Evolutionary conservation across 2,329 filamentous ascomycete genomes (phyloP).

Genomic region (Alternaria ventricosa): DNA sequence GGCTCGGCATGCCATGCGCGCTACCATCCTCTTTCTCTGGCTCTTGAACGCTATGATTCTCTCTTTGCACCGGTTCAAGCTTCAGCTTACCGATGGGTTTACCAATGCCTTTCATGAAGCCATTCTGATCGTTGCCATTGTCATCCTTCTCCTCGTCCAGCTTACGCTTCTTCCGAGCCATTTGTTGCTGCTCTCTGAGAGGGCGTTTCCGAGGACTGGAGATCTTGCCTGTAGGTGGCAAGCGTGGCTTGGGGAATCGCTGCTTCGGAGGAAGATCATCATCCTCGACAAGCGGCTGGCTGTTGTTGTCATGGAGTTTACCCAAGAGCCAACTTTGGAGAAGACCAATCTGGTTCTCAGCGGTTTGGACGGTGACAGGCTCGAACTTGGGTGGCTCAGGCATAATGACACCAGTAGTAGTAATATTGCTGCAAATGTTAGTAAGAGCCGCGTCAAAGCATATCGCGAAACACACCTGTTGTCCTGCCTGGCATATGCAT

Average conservation of each 20-base stretch:
- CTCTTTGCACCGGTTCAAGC: slow-evolving; percentile 61
- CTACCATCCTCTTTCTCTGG: slow-evolving; percentile 72
- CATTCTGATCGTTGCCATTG: slow-evolving; percentile 34
- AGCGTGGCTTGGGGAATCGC: slow-evolving; percentile 66
- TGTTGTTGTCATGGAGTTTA: slow-evolving; percentile 83
- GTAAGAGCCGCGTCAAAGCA: slow-evolving; percentile 4
- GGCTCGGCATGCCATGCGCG: slow-evolving; percentile 79
- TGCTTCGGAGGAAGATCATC: slow-evolving; percentile 95
- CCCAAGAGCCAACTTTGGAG: slow-evolving; percentile 90
- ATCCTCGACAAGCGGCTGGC: slow-evolving; percentile 87
- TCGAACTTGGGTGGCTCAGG: slow-evolving; percentile 73
- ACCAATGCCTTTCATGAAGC: slow-evolving; percentile 50
- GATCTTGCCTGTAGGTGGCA: slow-evolving; percentile 83
- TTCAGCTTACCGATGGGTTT: slow-evolving; percentile 63
- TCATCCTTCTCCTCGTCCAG: slow-evolving; percentile 55
- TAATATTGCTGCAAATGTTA: slow-evolving; percentile 60
- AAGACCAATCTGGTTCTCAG: slow-evolving; percentile 82
- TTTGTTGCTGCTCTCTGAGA: slow-evolving; percentile 79
- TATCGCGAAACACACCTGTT: slow-evolving; percentile 55
- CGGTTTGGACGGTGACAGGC: slow-evolving; percentile 77
- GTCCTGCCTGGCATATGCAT: slow-evolving; percentile 79
- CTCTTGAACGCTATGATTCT: slow-evolving; percentile 65
- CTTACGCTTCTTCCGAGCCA: slow-evolving; percentile 89
- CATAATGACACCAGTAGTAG: slow-evolving; percentile 68
- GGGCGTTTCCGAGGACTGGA: slow-evolving; percentile 83